These are phyloP conservation scores for Anethum foeniculum DNA, from an alignment of 140 eudicot species.

Conservation along the genomic window DNA sequence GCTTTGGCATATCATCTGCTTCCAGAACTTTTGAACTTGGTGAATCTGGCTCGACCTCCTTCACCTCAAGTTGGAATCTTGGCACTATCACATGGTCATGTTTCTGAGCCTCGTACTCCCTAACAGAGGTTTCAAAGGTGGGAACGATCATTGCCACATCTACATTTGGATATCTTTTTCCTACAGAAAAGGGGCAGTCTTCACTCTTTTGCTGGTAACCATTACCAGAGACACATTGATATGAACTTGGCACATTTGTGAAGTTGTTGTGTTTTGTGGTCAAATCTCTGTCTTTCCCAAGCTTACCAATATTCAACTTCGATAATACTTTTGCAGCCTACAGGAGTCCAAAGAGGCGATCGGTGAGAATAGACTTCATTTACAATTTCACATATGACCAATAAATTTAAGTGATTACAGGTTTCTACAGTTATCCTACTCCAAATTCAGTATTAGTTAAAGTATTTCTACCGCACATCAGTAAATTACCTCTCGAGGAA, in stretches of 20 bases:
- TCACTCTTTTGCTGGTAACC: slow-evolving; percentile 17
- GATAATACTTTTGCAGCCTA: slow-evolving; percentile 65
- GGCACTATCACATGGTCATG: slow-evolving; percentile 19
- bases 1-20: slow-evolving; percentile 12
- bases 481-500: background rate
- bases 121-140: slow-evolving; percentile 19
- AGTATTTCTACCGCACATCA: background rate
- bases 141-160: slow-evolving; percentile 12
- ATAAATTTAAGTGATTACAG: background rate
- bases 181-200: slow-evolving; percentile 12
- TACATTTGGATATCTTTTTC: slow-evolving; percentile 12
- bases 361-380: background rate
- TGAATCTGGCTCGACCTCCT: slow-evolving; percentile 27
- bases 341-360: slow-evolving; percentile 10
- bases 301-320: slow-evolving; percentile 32
- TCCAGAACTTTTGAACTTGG: slow-evolving; percentile 10
- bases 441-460: background rate
- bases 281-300: slow-evolving; percentile 24
- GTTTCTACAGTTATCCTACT: background rate
- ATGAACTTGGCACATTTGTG: slow-evolving; percentile 7
- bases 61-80: slow-evolving; percentile 17
- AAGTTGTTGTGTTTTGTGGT: slow-evolving; percentile 25
- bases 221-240: slow-evolving; percentile 14
- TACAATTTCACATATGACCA: background rate
- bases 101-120: slow-evolving; percentile 24